A percentile compares a stretch with the other conserved stretches of the same genome.
phyloP scores from a whole-genome alignment of 768 basidiomycete species.

The Auriculariales sp. region DNA sequence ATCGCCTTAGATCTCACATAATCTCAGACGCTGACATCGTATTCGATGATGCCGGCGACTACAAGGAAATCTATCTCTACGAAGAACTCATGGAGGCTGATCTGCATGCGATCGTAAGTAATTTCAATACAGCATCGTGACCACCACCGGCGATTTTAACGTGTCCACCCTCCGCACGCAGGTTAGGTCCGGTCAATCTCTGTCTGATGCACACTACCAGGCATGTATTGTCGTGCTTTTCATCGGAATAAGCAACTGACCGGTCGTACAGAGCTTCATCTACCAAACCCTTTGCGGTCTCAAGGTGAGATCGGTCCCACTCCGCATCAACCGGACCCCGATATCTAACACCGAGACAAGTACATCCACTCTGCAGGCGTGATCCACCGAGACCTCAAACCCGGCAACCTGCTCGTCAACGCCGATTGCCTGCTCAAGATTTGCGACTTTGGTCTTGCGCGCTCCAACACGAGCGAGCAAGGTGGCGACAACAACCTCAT shows the following conservation, averaged over 20 bases:
- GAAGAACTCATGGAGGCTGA: conserved; percentile 99
- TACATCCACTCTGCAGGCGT: conserved; percentile 32
- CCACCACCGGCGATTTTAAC: conserved; percentile 4
- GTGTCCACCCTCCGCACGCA: conserved; percentile 4
- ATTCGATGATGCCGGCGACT: conserved; percentile 78
- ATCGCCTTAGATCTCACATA: neutral
- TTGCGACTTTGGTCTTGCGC: conserved; percentile 29
- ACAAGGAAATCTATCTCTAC: conserved; percentile 92
- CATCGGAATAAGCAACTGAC: neutral
- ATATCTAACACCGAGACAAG: conserved; percentile 8
- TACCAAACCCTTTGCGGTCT: conserved; percentile 32
- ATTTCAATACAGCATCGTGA: conserved; percentile 6
- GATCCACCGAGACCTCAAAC: conserved; percentile 31
- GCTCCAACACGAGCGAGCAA: conserved; percentile 47
- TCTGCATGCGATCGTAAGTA: conserved; percentile 86
- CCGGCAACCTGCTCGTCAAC: conserved; percentile 32
- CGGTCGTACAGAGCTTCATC: conserved; percentile 20
- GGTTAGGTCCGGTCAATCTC: conserved; percentile 18
- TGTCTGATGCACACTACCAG: conserved; percentile 27
- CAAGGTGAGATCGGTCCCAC: conserved; percentile 18
- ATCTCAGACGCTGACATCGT: conserved; percentile 94
- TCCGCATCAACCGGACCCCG: too few species aligned
- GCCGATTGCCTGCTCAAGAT: conserved; percentile 29
- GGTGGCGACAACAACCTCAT: conserved; percentile 48
- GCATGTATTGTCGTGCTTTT: neutral